phyloP scores from a whole-genome alignment of 768 basidiomycete genomes.

The Xerocomus spinulosus region DNA sequence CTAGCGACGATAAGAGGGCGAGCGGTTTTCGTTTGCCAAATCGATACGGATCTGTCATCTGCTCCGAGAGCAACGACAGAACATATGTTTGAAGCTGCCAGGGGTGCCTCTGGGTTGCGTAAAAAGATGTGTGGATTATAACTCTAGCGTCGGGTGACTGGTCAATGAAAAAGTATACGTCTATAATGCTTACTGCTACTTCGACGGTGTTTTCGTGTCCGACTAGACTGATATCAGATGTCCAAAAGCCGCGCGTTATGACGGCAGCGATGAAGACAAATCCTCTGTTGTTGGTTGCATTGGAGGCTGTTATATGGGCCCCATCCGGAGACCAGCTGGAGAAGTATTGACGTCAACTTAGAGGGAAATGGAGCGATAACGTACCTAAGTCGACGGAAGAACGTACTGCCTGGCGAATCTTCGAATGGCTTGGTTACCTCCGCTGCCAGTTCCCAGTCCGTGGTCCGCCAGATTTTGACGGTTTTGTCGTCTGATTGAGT shows the following conservation, averaged over 20 bases:
- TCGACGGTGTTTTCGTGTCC: slow-evolving; percentile 97
- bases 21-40: slow-evolving; percentile 94
- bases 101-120: slow-evolving; percentile 60
- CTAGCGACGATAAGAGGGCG: slow-evolving; percentile 89
- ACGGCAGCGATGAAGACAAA: slow-evolving; percentile 98
- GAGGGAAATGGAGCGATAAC: background rate
- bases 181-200: slow-evolving; percentile 64
- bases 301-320: slow-evolving; percentile 96
- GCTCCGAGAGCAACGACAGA: slow-evolving; percentile 92
- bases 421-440: slow-evolving; percentile 89
- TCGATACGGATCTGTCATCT: slow-evolving; percentile 87
- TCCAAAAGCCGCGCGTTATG: slow-evolving; percentile 86
- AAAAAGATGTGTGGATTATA: slow-evolving; percentile 96
- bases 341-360: background rate
- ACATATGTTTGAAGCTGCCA: slow-evolving; percentile 79
- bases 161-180: background rate
- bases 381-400: slow-evolving; percentile 87
- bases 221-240: slow-evolving; percentile 87
- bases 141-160: slow-evolving; percentile 9
- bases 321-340: slow-evolving; percentile 97
- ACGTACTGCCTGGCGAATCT: slow-evolving; percentile 91
- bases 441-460: slow-evolving; percentile 83
- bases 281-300: slow-evolving; percentile 93
- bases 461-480: slow-evolving; percentile 95
- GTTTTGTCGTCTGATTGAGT: slow-evolving; percentile 96